Conservation (phyloP, 2,329 filamentous ascomycete species). For the Neofusicoccum sp. region DNA sequence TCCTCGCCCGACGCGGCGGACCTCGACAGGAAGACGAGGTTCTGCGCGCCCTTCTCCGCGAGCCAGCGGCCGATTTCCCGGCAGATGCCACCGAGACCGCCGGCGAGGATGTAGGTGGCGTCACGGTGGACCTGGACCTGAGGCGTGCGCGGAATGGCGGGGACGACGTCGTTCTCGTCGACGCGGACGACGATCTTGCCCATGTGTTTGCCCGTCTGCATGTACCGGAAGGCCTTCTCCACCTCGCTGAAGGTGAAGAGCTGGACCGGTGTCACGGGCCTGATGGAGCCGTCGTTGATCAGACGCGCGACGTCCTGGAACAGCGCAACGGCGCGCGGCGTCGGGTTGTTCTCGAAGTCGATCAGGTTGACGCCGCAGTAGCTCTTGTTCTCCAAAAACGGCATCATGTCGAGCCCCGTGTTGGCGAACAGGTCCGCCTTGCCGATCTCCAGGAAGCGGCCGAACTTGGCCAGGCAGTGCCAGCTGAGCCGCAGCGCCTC, state of each 20-base stretch:
- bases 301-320: neutral
- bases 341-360: neutral
- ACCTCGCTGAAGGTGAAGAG: slow-evolving; percentile 21
- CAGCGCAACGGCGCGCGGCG: neutral
- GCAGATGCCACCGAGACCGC: slow-evolving; percentile 31
- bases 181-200: slow-evolving; percentile 23
- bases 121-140: slow-evolving; percentile 22
- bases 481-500: slow-evolving; percentile 27
- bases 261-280: neutral
- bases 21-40: slow-evolving; percentile 27
- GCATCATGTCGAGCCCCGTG: slow-evolving; percentile 16
- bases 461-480: slow-evolving; percentile 30
- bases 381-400: slow-evolving; percentile 10
- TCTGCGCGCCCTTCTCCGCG: slow-evolving; percentile 25
- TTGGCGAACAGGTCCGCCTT: slow-evolving; percentile 14
- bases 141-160: neutral
- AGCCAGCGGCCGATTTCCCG: slow-evolving; percentile 28
- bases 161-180: neutral
- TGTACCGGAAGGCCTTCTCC: slow-evolving; percentile 22
- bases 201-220: slow-evolving; percentile 20
- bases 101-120: slow-evolving; percentile 30
- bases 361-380: neutral
- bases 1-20: neutral
- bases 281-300: neutral
- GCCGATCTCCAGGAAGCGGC: slow-evolving; percentile 29